Evolutionary conservation across 2,329 filamentous ascomycete genomes (phyloP).

Genomic region (Cryphonectria radicalis): DNA sequence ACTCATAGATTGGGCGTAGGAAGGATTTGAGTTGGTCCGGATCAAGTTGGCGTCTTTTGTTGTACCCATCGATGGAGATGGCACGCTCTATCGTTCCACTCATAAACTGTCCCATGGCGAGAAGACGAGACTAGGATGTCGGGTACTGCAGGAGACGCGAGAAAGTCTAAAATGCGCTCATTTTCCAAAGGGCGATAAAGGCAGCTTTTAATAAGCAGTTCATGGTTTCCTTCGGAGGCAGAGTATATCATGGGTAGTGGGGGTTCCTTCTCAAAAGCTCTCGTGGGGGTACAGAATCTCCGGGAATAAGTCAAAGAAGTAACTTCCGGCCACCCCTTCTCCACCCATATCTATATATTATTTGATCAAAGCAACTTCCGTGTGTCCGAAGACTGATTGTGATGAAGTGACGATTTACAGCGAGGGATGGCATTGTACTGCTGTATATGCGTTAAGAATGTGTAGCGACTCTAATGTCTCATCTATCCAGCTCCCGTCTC

Average conservation of each 20-base stretch:
- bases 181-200: not conserved
- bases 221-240: not conserved
- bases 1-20: conserved; percentile 1
- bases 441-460: not conserved
- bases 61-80: not conserved
- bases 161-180: not conserved
- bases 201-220: not conserved
- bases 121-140: not conserved
- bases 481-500: not conserved
- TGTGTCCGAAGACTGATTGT: not conserved
- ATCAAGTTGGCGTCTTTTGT: conserved; percentile 9
- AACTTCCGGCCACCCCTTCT: no score
- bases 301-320: no score
- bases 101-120: not conserved
- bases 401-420: not conserved
- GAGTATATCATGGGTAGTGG: not conserved
- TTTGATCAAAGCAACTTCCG: no score
- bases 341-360: no score
- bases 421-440: not conserved
- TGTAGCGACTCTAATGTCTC: not conserved
- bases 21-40: conserved; percentile 1
- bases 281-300: no score
- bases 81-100: not conserved
- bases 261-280: no score
- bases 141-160: no score